phyloP scores from a whole-genome alignment of 805 yeast genomes.

The Yamadazyma sp. region DNA sequence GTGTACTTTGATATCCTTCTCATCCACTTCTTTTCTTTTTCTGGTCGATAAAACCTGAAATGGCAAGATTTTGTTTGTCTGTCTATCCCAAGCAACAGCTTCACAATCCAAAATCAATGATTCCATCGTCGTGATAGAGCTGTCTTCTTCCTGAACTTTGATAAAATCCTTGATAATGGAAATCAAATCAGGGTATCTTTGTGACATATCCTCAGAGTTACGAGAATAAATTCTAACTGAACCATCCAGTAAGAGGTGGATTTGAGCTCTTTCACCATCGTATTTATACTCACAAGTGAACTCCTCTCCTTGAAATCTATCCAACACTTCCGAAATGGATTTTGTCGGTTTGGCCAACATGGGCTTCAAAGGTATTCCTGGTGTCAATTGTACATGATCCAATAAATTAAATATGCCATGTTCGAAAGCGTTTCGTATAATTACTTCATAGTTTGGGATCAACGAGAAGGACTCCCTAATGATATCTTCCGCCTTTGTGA shows the following conservation, averaged over 20 bases:
- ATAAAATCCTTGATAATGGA: slow-evolving; percentile 64
- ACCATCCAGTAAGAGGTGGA: slow-evolving; percentile 70
- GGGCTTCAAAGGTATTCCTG: slow-evolving; percentile 95
- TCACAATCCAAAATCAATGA: slow-evolving; percentile 85
- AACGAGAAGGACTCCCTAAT: slow-evolving; percentile 86
- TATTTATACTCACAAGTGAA: slow-evolving; percentile 97
- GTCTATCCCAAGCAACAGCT: slow-evolving; percentile 96
- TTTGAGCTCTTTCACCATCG: slow-evolving; percentile 97
- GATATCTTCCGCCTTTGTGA: slow-evolving; percentile 69
- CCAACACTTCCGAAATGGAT: slow-evolving; percentile 86
- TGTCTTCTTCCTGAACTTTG: slow-evolving; percentile 24
- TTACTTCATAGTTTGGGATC: slow-evolving; percentile 83
- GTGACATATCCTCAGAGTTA: slow-evolving; percentile 96
- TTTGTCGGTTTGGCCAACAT: slow-evolving; percentile 99
- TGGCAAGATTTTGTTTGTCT: slow-evolving; percentile 76
- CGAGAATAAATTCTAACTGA: slow-evolving; percentile 80
- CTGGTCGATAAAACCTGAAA: slow-evolving; percentile 92
- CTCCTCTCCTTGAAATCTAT: slow-evolving; percentile 77
- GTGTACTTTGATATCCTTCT: slow-evolving; percentile 82
- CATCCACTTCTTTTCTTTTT: slow-evolving; percentile 89
- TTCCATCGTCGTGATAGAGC: slow-evolving; percentile 30
- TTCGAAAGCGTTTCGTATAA: slow-evolving; percentile 64
- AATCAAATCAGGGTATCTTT: slow-evolving; percentile 87
- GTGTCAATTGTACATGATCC: slow-evolving; percentile 71
- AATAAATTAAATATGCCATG: slow-evolving; percentile 66